Percentiles rank a stretch among this genome's conserved stretches.
Evolutionary conservation across 2,329 filamentous ascomycete genomes (phyloP).

Genomic region (Xenosphaeropsis pyriputrescens): DNA sequence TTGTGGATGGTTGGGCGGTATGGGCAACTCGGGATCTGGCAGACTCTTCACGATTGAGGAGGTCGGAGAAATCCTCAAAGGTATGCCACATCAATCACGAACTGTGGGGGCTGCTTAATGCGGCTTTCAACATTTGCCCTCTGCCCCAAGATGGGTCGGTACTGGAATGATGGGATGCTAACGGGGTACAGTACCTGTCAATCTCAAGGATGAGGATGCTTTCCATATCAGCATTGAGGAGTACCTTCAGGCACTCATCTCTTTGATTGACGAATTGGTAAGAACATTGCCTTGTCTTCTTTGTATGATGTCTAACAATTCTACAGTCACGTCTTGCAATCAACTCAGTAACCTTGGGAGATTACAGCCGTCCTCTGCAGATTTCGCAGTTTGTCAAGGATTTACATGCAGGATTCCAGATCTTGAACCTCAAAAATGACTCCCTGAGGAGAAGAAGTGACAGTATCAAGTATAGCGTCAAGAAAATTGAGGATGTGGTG

Average conservation of each 20-base stretch:
- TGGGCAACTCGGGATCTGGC: constrained; percentile 36
- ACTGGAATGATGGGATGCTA: neutral
- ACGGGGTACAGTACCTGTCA: constrained; percentile 58
- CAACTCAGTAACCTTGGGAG: constrained; percentile 85
- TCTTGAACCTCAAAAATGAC: constrained; percentile 96
- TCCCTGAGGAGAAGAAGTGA: constrained; percentile 76
- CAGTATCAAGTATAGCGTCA: constrained; percentile 92
- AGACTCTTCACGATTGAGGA: constrained; percentile 79
- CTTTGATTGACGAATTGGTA: constrained; percentile 73
- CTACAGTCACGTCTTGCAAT: constrained; percentile 60
- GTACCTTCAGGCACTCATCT: constrained; percentile 79
- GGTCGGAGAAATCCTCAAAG: constrained; percentile 61
- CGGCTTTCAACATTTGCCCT: no score
- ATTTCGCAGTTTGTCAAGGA: constrained; percentile 93
- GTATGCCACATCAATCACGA: constrained; percentile 27
- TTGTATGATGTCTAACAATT: constrained; percentile 9
- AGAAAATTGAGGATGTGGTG: constrained; percentile 95
- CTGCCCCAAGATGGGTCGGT: neutral
- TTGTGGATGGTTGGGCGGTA: constrained; percentile 66
- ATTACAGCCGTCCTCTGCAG: constrained; percentile 71
- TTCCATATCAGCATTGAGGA: constrained; percentile 98
- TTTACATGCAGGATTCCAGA: constrained; percentile 87
- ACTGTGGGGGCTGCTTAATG: no score
- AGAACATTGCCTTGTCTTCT: neutral
- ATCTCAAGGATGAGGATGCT: constrained; percentile 74